These are phyloP conservation scores for Ascochyta lentis DNA, from an alignment of 2,329 filamentous ascomycete species.

Conservation along the genomic window DNA sequence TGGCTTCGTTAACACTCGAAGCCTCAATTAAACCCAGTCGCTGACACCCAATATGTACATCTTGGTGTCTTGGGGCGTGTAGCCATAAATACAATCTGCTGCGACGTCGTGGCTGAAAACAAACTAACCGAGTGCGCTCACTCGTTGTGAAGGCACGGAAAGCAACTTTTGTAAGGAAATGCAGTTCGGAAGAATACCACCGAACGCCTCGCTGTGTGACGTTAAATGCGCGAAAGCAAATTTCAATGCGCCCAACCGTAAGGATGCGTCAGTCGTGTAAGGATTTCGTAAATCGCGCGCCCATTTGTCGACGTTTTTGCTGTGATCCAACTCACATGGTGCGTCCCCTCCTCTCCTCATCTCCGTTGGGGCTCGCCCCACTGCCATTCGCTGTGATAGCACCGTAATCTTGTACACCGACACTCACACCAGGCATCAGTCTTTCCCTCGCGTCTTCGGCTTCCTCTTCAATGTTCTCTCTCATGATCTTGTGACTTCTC, in stretches of 20 bases:
- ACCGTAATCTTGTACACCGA: slow-evolving; percentile 15
- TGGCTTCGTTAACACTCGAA: too few relatives aligned
- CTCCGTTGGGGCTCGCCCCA: slow-evolving; percentile 15
- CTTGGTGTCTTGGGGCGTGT: background rate
- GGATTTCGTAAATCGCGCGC: background rate
- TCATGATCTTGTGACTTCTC: slow-evolving; percentile 54
- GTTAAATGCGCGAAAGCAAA: background rate
- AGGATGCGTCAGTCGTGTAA: background rate
- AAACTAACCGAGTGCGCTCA: background rate
- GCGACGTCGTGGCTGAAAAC: background rate
- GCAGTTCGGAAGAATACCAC: background rate
- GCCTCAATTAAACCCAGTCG: too few relatives aligned
- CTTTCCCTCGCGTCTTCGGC: slow-evolving; percentile 45
- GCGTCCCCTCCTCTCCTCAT: slow-evolving; percentile 30
- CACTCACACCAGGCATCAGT: slow-evolving; percentile 43
- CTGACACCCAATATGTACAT: background rate
- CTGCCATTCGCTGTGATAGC: slow-evolving; percentile 21
- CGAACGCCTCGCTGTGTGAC: slow-evolving; percentile 21
- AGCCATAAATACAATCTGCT: background rate
- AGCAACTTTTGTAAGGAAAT: background rate
- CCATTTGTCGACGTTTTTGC: background rate
- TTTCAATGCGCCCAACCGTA: background rate
- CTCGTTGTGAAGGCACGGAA: background rate
- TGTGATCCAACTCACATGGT: slow-evolving; percentile 12
- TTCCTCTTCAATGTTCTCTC: slow-evolving; percentile 46